These are phyloP conservation scores for Eragrostis nindensis DNA, from an alignment of 176 grass and related monocot genomes.

Conservation along the genomic window DNA sequence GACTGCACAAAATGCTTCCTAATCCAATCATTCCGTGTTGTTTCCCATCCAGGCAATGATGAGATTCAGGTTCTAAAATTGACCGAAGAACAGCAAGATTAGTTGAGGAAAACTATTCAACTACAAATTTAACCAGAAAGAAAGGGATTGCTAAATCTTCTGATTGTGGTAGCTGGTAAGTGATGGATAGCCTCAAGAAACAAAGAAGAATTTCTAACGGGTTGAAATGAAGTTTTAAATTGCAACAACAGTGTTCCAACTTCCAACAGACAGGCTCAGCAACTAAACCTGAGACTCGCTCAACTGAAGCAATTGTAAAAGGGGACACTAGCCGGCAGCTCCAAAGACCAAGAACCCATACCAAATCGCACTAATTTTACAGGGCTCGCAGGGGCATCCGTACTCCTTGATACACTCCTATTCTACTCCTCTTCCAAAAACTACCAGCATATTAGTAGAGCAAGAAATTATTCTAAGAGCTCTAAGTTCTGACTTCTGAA, in stretches of 20 bases:
- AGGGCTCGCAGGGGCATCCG: not conserved
- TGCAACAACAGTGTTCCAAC: not conserved
- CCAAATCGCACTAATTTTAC: not conserved
- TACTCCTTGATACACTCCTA: slow-evolving; percentile 3
- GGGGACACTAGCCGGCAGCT: not conserved
- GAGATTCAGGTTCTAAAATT: not conserved
- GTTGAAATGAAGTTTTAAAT: not conserved
- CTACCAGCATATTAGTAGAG: not conserved
- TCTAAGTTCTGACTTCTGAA: not conserved
- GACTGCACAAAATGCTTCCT: not conserved
- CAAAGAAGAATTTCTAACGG: not conserved
- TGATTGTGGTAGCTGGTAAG: not conserved
- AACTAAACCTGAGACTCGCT: not conserved
- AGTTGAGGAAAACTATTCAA: not conserved
- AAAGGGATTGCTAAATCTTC: no score
- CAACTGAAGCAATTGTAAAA: not conserved
- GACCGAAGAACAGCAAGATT: not conserved
- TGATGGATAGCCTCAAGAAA: not conserved
- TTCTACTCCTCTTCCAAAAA: not conserved
- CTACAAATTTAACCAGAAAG: no score
- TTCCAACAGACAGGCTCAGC: not conserved
- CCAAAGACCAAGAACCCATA: slow-evolving; percentile 1
- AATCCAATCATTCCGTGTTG: not conserved
- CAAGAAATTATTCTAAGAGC: not conserved
- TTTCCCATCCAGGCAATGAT: not conserved